Base-by-base conservation (phyloP, 108 stramenopile genomes). In the Epithemia pelagica region DNA sequence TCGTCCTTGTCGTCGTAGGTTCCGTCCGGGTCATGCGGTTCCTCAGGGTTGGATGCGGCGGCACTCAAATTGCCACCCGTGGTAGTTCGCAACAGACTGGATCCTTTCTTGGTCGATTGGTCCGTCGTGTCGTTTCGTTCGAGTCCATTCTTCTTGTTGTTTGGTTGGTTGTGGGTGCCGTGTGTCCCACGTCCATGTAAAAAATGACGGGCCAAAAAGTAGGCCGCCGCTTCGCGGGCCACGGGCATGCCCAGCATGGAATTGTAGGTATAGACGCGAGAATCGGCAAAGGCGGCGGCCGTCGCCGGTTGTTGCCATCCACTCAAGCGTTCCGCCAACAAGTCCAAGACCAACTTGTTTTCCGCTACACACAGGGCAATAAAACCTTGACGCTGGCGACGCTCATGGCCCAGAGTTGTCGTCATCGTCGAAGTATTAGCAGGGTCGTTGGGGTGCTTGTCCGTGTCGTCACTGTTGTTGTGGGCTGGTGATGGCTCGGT, bases 331-430 rank as follows among this genome's bases (percentile, higher is more conserved):
- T 74, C 79, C 28, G 85, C 83, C 25, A 94, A 37, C 0, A 87
- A 29, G 56, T 94, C 92, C 5, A 79, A 79, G 0, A 76, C 66
- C 18, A 95, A 77, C 65, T 90, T 90, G 70, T 95, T 95, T 70
- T 95, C 93, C 0, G 89, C 84, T 52, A 91, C 64, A 61, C 89
- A 91, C 19, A 95, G 59, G 2, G 85, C 76, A 52, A 95, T 85
- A 63, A 79, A 73, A 25, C 93, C 93, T 59, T 31, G 32, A n/a
- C n/a, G n/a, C n/a, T n/a, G n/a, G n/a, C n/a, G n/a, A n/a, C n/a
- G n/a, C n/a, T n/a, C n/a, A n/a, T n/a, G n/a, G n/a, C n/a, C n/a
- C n/a, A n/a, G n/a, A n/a, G n/a, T n/a, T n/a, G n/a, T n/a, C n/a
- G n/a, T n/a, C n/a, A n/a, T n/a, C n/a, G n/a, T n/a, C n/a, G n/a